A percentile compares a stretch with the other conserved stretches of the same genome.
These are phyloP conservation scores for Scytalidium sp. DNA, from an alignment of 2,329 filamentous ascomycete species.

Conservation along the genomic window DNA sequence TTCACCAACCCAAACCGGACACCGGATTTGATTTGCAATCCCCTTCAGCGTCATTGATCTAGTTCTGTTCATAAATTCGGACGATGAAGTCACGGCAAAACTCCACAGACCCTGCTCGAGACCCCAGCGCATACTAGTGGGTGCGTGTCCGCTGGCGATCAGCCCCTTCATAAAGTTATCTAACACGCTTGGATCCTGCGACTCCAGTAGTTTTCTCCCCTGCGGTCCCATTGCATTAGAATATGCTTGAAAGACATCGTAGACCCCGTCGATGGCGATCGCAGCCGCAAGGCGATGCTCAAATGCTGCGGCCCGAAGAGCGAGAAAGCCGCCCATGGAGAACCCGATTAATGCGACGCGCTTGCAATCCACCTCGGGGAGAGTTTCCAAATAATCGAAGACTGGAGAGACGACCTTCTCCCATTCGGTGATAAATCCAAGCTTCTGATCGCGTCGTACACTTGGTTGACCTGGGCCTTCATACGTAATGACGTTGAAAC, in stretches of 20 bases:
- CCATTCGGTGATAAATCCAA: constrained; percentile 44
- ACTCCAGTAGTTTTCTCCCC: background rate
- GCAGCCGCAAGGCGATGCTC: constrained; percentile 39
- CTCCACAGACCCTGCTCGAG: constrained; percentile 14
- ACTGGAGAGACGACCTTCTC: constrained; percentile 37
- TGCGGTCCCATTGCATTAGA: background rate
- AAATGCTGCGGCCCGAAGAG: constrained; percentile 38
- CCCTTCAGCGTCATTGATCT: constrained; percentile 8
- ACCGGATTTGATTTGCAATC: constrained; percentile 15
- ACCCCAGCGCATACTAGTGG: constrained; percentile 6
- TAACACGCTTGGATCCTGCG: background rate
- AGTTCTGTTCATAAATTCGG: constrained; percentile 9
- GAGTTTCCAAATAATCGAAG: constrained; percentile 32
- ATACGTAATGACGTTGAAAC: constrained; percentile 42
- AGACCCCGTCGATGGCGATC: constrained; percentile 38
- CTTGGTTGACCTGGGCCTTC: constrained; percentile 44
- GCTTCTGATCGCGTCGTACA: constrained; percentile 35
- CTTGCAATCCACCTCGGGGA: constrained; percentile 26
- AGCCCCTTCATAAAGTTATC: background rate
- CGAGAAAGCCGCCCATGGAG: constrained; percentile 39
- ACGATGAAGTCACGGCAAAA: constrained; percentile 8
- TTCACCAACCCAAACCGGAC: constrained; percentile 25
- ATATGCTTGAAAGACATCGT: constrained; percentile 2
- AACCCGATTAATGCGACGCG: constrained; percentile 35
- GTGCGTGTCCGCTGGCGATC: background rate